phyloP scores from a whole-genome alignment of 2,329 filamentous ascomycete species.

The Xylaria sp. region DNA sequence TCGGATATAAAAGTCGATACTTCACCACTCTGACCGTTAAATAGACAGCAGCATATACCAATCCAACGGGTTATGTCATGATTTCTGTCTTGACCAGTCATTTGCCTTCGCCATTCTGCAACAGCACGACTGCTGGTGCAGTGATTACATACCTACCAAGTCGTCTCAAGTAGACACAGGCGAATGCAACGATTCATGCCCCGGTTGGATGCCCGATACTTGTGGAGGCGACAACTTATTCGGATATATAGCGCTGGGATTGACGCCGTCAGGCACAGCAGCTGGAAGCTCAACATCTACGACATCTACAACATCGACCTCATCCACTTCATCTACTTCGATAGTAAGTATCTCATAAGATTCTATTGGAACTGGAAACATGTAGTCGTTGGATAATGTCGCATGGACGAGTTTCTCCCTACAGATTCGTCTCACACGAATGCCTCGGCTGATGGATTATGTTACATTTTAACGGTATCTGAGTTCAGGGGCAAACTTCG shows the following conservation, averaged over 20 bases:
- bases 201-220: constrained; percentile 72
- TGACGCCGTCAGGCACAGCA: constrained; percentile 67
- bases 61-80: constrained; percentile 74
- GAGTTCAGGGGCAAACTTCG: constrained; percentile 47
- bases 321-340: constrained; percentile 34
- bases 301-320: neutral
- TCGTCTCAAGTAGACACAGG: constrained; percentile 52
- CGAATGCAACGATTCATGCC: constrained; percentile 69
- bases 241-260: constrained; percentile 70
- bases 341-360: constrained; percentile 45
- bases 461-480: constrained; percentile 47
- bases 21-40: constrained; percentile 37
- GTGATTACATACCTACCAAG: constrained; percentile 70
- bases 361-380: constrained; percentile 3
- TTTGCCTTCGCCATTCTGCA: constrained; percentile 77
- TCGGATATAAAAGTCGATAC: constrained; percentile 38
- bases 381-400: constrained; percentile 35
- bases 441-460: constrained; percentile 28
- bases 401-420: constrained; percentile 35
- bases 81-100: constrained; percentile 61
- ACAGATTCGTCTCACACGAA: constrained; percentile 11
- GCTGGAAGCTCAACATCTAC: constrained; percentile 44
- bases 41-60: constrained; percentile 68
- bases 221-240: constrained; percentile 73
- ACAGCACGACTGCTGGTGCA: constrained; percentile 76